Evolutionary conservation across 1,284 basidiomycete genomes (phyloP).

Genomic region (Ustilago tritici): DNA sequence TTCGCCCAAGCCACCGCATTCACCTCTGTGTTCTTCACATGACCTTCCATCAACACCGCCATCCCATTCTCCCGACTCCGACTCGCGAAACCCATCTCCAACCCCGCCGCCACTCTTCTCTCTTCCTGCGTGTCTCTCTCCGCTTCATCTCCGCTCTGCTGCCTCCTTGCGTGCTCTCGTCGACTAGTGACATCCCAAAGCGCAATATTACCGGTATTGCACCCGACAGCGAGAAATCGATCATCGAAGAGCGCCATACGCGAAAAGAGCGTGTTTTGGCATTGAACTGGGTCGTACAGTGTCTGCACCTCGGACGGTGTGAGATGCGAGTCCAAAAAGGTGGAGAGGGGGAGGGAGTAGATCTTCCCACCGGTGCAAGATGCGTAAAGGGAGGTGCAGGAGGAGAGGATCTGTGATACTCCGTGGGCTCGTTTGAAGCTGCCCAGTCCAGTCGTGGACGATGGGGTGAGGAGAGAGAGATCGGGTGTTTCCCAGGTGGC

Average conservation of each 20-base stretch:
- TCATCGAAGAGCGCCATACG: constrained; percentile 63
- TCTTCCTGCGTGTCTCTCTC: constrained; percentile 34
- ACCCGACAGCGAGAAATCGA: constrained; percentile 63
- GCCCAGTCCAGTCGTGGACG: constrained; percentile 3
- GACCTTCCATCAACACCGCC: constrained; percentile 31
- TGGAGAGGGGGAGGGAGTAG: constrained; percentile 39
- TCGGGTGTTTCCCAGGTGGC: constrained; percentile 40
- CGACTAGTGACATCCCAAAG: constrained; percentile 58
- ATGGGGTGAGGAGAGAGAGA: constrained; percentile 29
- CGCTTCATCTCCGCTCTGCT: not conserved
- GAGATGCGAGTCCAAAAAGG: constrained; percentile 29
- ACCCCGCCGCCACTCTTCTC: constrained; percentile 13
- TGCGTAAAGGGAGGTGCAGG: constrained; percentile 47
- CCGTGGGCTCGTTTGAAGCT: constrained; percentile 59
- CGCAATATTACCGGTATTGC: constrained; percentile 61
- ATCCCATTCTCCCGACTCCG: constrained; percentile 23
- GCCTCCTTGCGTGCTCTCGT: not conserved
- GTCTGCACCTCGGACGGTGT: constrained; percentile 19
- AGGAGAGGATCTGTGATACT: constrained; percentile 58
- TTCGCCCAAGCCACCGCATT: constrained; percentile 62
- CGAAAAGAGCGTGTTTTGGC: constrained; percentile 65
- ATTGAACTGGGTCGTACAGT: constrained; percentile 58
- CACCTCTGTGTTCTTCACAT: constrained; percentile 58
- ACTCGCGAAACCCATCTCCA: constrained; percentile 29
- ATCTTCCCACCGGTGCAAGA: constrained; percentile 66